Evolutionary conservation across 306 rosid species (phyloP), one percentile per base, ranked within the genome.

Genomic region (Citrullus mucosospermus): DNA sequence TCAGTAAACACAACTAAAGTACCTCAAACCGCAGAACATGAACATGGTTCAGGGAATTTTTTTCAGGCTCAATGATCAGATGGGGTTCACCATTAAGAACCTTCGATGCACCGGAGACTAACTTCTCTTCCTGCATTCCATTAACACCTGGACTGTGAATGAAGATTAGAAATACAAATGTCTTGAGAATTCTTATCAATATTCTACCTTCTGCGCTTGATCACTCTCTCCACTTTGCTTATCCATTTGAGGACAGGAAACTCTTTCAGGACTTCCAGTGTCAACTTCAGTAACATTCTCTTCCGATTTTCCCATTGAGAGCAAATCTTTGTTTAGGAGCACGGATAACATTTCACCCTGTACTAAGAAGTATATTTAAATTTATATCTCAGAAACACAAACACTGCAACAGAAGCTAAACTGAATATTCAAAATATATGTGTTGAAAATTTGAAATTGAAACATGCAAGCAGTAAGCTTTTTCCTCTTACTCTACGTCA

Each of bases 1-100:
- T 70, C 20, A 43, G 28, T 51, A 34, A n/a, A 36, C 39, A 43
- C 51, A 10, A 62, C 36, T 18, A 18, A 53, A 82, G 83, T 78
- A 89, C 98, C 97, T 94, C 98, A 86, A 94, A 92, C 57, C 98
- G 87, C 74, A 94, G 83, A 85, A 85, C 84, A 81, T 81, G 87
- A 79, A 80, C 84, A 54, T 84, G 81, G 70, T 77, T 75, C 65
- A 86, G 75, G 77, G 62, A 71, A 61, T 86, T 54, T 80, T 77
- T 81, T 68, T 86, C 65, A 46, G 82, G 80, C 85, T 86, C 88
- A 77, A 77, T 79, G 22, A 53, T 78, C 72, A 82, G 85, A 81
- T 44, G 70, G 70, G 85, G 87, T 76, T 75, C 86, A 63, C 53
- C 54, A 44, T 80, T 85, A 83, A 83, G 80, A 81, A 72, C 78